A percentile compares a stretch with the other conserved stretches of the same genome.
These are phyloP conservation scores for Lasiosphaeria ovina DNA, from an alignment of 495 filamentous ascomycete species.

Conservation along the genomic window DNA sequence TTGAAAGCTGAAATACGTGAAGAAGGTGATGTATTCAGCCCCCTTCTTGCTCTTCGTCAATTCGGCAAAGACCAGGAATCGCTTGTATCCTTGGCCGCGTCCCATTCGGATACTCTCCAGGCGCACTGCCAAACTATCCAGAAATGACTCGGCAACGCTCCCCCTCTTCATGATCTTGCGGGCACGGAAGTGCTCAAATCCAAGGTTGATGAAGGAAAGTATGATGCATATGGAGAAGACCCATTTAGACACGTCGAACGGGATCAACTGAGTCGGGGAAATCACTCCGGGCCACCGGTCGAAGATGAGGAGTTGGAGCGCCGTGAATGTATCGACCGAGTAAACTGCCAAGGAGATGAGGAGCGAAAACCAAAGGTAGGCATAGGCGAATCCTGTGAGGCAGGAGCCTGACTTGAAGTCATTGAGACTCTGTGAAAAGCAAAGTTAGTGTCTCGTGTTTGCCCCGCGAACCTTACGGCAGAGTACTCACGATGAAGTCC, in stretches of 20 bases:
- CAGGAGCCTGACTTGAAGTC: constrained; percentile 85
- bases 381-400: constrained; percentile 75
- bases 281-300: constrained; percentile 60
- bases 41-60: constrained; percentile 90
- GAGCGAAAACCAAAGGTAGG: constrained; percentile 75
- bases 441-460: neutral
- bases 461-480: neutral
- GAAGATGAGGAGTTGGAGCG: constrained; percentile 84
- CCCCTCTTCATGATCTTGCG: constrained; percentile 74
- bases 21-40: constrained; percentile 85
- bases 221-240: constrained; percentile 90
- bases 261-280: constrained; percentile 45
- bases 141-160: constrained; percentile 85
- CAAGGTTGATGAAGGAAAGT: constrained; percentile 73
- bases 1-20: constrained; percentile 93
- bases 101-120: constrained; percentile 74
- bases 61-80: constrained; percentile 90
- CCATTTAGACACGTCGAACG: constrained; percentile 73
- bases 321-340: constrained; percentile 86
- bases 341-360: constrained; percentile 82
- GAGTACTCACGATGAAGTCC: constrained; percentile 77
- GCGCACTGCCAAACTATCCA: constrained; percentile 80
- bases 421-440: constrained; percentile 68
- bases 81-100: constrained; percentile 66
- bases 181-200: constrained; percentile 74